Percentiles rank a stretch among this genome's conserved stretches.
Conservation (phyloP, 495 filamentous ascomycete genomes). For the Astrothelium subdiscretum region DNA sequence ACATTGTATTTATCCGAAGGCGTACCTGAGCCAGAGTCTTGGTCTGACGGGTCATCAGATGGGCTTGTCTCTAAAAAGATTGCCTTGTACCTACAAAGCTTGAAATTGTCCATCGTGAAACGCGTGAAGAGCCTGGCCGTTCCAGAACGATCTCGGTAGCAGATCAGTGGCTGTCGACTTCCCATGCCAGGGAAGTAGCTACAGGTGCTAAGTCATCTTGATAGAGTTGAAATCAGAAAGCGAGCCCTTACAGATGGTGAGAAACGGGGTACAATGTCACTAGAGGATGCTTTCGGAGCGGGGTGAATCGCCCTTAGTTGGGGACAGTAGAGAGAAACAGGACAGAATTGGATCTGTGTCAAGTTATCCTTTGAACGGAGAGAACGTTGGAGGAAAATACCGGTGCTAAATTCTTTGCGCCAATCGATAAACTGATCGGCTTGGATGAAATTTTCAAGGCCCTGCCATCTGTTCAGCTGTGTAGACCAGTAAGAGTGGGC, state of each 20-base stretch:
- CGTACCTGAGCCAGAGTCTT: conserved; percentile 15
- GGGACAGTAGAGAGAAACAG: neutral
- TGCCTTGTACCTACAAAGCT: neutral
- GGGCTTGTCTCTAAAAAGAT: neutral
- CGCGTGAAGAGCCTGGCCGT: neutral
- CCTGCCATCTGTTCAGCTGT: no score
- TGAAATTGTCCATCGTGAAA: conserved; percentile 3
- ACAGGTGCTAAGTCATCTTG: neutral
- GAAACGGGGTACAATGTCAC: neutral
- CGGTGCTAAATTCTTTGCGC: no score
- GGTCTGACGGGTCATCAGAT: neutral
- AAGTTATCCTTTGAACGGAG: no score
- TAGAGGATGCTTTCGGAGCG: neutral
- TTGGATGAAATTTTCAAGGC: no score
- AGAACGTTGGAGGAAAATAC: no score
- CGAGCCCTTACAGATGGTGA: neutral
- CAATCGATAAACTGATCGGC: no score
- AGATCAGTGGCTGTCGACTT: neutral
- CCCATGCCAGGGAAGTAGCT: neutral
- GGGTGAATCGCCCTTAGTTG: neutral
- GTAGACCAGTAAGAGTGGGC: neutral
- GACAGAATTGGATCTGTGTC: neutral
- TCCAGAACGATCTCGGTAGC: neutral
- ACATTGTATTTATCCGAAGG: neutral
- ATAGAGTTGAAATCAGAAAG: neutral